A percentile compares a stretch with the other conserved stretches of the same genome.
phyloP scores from a whole-genome alignment of 805 yeast species.

The Sugiyamaella marilandica region DNA sequence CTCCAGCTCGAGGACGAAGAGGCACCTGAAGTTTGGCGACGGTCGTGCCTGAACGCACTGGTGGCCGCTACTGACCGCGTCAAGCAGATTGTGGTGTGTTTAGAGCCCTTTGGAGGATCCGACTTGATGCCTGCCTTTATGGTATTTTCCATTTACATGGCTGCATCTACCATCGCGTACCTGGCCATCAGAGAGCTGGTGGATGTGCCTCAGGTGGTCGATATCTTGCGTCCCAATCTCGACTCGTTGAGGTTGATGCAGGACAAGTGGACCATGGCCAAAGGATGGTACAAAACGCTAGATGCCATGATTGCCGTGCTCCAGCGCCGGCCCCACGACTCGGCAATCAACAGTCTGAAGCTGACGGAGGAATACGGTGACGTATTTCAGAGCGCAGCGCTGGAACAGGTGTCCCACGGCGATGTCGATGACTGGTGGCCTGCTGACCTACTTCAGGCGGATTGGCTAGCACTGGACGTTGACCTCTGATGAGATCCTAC shows the following conservation, averaged over 20 bases:
- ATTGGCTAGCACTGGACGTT: background rate
- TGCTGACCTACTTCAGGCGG: background rate
- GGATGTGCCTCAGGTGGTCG: background rate
- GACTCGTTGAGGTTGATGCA: background rate
- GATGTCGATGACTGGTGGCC: background rate
- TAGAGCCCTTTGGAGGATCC: background rate
- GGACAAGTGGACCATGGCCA: background rate
- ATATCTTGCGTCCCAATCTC: background rate
- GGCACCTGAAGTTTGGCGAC: background rate
- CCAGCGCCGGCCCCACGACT: background rate
- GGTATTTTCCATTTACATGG: slow-evolving; percentile 1
- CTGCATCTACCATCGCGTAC: background rate
- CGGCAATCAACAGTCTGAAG: background rate
- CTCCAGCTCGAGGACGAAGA: background rate
- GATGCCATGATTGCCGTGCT: background rate
- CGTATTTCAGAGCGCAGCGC: background rate
- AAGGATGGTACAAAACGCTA: background rate
- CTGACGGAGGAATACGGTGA: slow-evolving; percentile 1
- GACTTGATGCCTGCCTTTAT: background rate
- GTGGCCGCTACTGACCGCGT: background rate
- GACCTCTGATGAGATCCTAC: background rate
- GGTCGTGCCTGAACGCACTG: background rate
- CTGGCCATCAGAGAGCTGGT: slow-evolving; percentile 2
- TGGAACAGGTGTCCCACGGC: background rate
- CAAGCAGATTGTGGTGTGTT: background rate